Conservation (phyloP, 2,329 filamentous ascomycete species). For the Beauveria rudraprayagi region DNA sequence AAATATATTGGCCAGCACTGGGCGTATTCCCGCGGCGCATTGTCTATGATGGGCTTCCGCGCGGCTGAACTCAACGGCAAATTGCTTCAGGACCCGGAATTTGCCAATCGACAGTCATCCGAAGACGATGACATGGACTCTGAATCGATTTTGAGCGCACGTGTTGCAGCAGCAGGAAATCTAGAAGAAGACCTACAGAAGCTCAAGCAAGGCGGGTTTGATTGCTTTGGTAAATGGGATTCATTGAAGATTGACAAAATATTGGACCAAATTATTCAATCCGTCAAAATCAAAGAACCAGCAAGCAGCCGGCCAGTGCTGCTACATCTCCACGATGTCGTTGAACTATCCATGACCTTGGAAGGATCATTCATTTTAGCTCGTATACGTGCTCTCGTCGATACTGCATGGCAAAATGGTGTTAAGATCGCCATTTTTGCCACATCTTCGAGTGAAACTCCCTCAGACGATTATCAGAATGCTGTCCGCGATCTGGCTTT, state of each 20-base stretch:
- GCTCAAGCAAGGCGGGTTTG: slow-evolving; percentile 30
- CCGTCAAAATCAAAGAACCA: slow-evolving; percentile 31
- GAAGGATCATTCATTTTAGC: slow-evolving; percentile 63
- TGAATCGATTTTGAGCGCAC: slow-evolving; percentile 22
- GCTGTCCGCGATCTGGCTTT: slow-evolving; percentile 31
- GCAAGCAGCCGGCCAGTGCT: slow-evolving; percentile 47
- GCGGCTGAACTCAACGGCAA: slow-evolving; percentile 48
- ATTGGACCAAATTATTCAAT: slow-evolving; percentile 47
- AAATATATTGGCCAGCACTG: slow-evolving; percentile 60
- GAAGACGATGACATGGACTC: slow-evolving; percentile 30
- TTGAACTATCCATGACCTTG: slow-evolving; percentile 62
- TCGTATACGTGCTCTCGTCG: slow-evolving; percentile 62
- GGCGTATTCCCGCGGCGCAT: slow-evolving; percentile 36
- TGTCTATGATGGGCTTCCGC: slow-evolving; percentile 49
- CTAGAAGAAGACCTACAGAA: slow-evolving; percentile 38
- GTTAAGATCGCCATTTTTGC: slow-evolving; percentile 70
- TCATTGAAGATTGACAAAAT: slow-evolving; percentile 52
- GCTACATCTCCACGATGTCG: slow-evolving; percentile 72
- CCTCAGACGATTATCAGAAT: slow-evolving; percentile 33
- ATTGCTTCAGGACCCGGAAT: slow-evolving; percentile 38
- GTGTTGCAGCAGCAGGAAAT: slow-evolving; percentile 17
- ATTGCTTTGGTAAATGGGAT: slow-evolving; percentile 44
- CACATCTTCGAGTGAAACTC: slow-evolving; percentile 55
- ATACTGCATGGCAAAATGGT: slow-evolving; percentile 63
- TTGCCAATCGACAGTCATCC: slow-evolving; percentile 21